Percentiles rank a stretch among this genome's conserved stretches.
These are phyloP conservation scores for Kickxella alabastrina DNA, from an alignment of 192 early-diverging fungal genomes.

Conservation along the genomic window DNA sequence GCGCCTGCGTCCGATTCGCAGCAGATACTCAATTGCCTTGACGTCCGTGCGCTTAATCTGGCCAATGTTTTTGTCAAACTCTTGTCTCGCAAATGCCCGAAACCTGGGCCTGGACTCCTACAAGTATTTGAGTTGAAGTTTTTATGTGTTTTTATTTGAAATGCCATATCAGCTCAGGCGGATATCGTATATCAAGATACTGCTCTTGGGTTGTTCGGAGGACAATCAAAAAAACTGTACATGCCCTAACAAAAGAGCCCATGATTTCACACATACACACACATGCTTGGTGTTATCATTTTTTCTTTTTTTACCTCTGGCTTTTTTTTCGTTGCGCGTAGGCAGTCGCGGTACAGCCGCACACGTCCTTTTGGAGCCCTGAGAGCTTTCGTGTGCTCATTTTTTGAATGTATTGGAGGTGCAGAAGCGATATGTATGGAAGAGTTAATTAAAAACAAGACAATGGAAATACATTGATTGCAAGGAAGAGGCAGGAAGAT, in stretches of 20 bases:
- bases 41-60: slow-evolving; percentile 57
- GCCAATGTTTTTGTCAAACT: slow-evolving; percentile 58
- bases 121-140: no score
- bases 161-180: no score
- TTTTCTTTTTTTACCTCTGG: slow-evolving; percentile 62
- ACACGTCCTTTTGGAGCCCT: slow-evolving; percentile 66
- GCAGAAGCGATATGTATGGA: no score
- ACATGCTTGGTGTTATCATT: no score
- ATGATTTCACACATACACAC: no score
- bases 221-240: slow-evolving; percentile 1
- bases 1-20: slow-evolving; percentile 61
- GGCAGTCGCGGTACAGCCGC: slow-evolving; percentile 65
- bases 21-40: slow-evolving; percentile 65
- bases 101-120: slow-evolving; percentile 62
- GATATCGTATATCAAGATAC: no score
- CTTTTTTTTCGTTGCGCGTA: slow-evolving; percentile 61
- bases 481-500: no score
- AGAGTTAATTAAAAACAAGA: background rate
- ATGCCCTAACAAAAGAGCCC: no score
- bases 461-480: background rate
- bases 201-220: no score
- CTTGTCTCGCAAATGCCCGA: slow-evolving; percentile 61
- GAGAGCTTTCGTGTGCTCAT: slow-evolving; percentile 50
- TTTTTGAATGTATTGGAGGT: no score
- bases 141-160: no score